These are phyloP conservation scores for Cladosporium sp. DNA, from an alignment of 2,329 filamentous ascomycete genomes.

Conservation along the genomic window DNA sequence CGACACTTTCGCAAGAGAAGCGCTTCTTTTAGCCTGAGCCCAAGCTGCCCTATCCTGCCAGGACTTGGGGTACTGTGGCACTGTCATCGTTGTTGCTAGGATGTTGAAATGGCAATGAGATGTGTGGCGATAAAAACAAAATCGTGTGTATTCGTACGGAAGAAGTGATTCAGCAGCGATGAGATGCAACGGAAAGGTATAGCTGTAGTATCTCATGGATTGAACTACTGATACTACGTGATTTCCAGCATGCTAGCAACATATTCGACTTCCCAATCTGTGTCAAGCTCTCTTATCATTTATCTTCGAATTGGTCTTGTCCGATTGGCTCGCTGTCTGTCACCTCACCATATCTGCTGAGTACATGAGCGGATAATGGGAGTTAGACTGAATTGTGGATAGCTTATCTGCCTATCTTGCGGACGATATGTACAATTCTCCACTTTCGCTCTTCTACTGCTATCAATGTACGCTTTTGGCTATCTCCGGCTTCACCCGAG, in stretches of 20 bases:
- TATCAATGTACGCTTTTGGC: background rate
- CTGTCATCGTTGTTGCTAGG: background rate
- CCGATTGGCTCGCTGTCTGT: background rate
- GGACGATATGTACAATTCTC: background rate
- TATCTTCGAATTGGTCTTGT: background rate
- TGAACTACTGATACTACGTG: background rate
- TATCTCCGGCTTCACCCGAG: background rate
- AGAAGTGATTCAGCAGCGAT: background rate
- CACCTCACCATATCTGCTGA: background rate
- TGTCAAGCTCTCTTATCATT: background rate
- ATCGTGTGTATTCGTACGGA: background rate
- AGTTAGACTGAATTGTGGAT: background rate
- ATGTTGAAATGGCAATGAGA: background rate
- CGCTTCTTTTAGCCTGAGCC: constrained; percentile 4
- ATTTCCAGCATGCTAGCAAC: background rate
- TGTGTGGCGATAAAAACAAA: background rate
- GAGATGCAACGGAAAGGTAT: background rate
- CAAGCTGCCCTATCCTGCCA: constrained; percentile 10
- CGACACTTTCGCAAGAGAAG: constrained; percentile 12
- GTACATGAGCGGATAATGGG: background rate
- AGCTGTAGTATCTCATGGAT: background rate
- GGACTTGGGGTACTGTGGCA: background rate
- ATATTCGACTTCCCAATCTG: background rate
- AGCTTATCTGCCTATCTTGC: background rate
- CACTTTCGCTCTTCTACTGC: background rate